A percentile compares a stretch with the other conserved stretches of the same genome.
These are phyloP conservation scores for Sungouiozyma ichnusensis DNA, from an alignment of 805 yeast genomes.

Conservation along the genomic window DNA sequence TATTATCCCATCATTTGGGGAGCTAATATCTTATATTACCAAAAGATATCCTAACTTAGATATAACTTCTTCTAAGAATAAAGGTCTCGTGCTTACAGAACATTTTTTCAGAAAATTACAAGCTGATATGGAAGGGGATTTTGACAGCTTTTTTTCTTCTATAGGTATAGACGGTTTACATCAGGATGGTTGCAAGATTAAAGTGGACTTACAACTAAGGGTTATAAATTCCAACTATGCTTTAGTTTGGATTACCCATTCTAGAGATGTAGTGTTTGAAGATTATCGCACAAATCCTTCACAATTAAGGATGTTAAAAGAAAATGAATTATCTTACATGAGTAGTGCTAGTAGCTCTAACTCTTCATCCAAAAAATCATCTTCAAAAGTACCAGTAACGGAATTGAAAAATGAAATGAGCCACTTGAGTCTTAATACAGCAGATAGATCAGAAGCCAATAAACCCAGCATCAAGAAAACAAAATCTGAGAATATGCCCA, in stretches of 20 bases:
- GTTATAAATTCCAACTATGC: slow-evolving; percentile 48
- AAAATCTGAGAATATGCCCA: not conserved
- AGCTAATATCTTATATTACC: slow-evolving; percentile 25
- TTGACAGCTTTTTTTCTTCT: slow-evolving; percentile 48
- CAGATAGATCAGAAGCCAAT: not conserved
- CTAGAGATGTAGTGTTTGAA: slow-evolving; percentile 37
- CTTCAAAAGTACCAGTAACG: slow-evolving; percentile 14
- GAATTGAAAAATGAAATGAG: slow-evolving; percentile 9
- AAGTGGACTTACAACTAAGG: slow-evolving; percentile 72
- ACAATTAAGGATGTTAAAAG: slow-evolving; percentile 32
- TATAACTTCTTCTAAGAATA: slow-evolving; percentile 30
- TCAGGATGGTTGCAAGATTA: slow-evolving; percentile 53
- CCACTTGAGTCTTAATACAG: not conserved
- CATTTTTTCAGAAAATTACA: slow-evolving; percentile 72
- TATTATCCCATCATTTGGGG: slow-evolving; percentile 54
- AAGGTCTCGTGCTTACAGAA: slow-evolving; percentile 79
- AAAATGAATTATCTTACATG: slow-evolving; percentile 26
- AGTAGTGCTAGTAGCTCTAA: slow-evolving; percentile 22
- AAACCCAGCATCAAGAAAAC: not conserved
- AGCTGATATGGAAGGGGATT: slow-evolving; percentile 35
- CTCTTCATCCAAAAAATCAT: slow-evolving; percentile 20
- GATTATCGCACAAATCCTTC: slow-evolving; percentile 31
- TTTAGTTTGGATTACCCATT: slow-evolving; percentile 80
- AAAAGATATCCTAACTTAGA: slow-evolving; percentile 32
- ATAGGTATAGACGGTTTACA: slow-evolving; percentile 62